Conservation (phyloP, 345 rosid species). For the Mallotus nudiflorus region DNA sequence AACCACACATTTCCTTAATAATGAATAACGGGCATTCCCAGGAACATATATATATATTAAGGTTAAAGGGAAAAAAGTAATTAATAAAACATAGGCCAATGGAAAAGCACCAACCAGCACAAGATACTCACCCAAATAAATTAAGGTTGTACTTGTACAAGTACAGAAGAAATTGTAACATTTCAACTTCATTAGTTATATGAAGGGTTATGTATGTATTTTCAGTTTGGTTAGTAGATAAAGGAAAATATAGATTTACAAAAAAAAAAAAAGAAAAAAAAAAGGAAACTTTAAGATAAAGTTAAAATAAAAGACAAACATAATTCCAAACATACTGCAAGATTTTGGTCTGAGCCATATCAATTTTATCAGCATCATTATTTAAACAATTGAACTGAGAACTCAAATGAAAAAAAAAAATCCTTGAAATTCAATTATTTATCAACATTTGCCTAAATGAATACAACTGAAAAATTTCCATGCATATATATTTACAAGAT, state of each 20-base stretch:
- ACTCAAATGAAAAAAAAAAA: too few relatives aligned
- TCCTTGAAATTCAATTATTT: neutral
- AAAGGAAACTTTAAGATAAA: too few relatives aligned
- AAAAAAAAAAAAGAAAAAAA: too few relatives aligned
- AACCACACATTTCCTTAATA: constrained; percentile 12
- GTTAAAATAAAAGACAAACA: too few relatives aligned
- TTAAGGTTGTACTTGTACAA: neutral
- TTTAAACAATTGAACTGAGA: neutral
- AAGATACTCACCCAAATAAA: neutral
- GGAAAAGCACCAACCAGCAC: neutral
- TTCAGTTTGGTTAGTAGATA: too few relatives aligned
- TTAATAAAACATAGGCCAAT: neutral
- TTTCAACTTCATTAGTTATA: too few relatives aligned
- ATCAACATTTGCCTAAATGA: neutral
- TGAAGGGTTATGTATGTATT: too few relatives aligned
- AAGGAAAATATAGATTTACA: too few relatives aligned
- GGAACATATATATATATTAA: neutral
- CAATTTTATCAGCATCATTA: neutral
- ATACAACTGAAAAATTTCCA: neutral
- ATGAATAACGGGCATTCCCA: neutral
- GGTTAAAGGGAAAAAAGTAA: neutral
- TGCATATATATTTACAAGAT: neutral
- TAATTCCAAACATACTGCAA: too few relatives aligned
- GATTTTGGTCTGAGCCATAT: neutral
- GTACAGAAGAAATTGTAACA: too few relatives aligned